A percentile compares a stretch with the other conserved stretches of the same genome.
phyloP scores from a whole-genome alignment of 2,329 filamentous ascomycete genomes.

The Phyllosticta citribraziliensis region DNA sequence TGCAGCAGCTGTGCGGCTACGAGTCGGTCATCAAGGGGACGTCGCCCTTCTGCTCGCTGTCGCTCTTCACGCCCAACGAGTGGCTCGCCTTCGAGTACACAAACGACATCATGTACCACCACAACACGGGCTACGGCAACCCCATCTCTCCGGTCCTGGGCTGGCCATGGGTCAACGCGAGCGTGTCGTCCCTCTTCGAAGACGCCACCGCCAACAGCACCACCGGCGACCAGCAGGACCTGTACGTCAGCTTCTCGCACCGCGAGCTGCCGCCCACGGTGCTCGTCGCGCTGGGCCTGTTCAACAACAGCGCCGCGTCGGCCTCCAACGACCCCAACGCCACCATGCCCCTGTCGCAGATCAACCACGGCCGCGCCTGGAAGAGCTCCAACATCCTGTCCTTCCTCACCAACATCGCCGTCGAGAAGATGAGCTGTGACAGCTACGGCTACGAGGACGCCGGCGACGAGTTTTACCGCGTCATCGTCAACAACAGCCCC shows the following conservation, averaged over 20 bases:
- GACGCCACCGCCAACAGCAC: too few relatives aligned
- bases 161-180: slow-evolving; percentile 57
- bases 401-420: slow-evolving; percentile 56
- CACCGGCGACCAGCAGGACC: slow-evolving; percentile 40
- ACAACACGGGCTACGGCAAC: slow-evolving; percentile 57
- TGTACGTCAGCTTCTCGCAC: slow-evolving; percentile 61
- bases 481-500: slow-evolving; percentile 42
- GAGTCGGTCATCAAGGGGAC: slow-evolving; percentile 54
- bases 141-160: slow-evolving; percentile 48
- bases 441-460: slow-evolving; percentile 41
- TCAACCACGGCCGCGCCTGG: slow-evolving; percentile 57
- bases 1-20: slow-evolving; percentile 58
- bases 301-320: slow-evolving; percentile 55
- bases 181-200: slow-evolving; percentile 39
- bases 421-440: slow-evolving; percentile 56
- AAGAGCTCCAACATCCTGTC: slow-evolving; percentile 53
- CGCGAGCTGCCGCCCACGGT: slow-evolving; percentile 59
- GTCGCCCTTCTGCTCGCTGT: slow-evolving; percentile 51
- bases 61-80: slow-evolving; percentile 50
- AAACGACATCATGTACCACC: slow-evolving; percentile 54
- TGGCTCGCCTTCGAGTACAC: slow-evolving; percentile 60
- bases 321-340: slow-evolving; percentile 46
- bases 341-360: slow-evolving; percentile 53
- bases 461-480: slow-evolving; percentile 39
- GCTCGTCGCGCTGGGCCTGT: slow-evolving; percentile 56